These are phyloP conservation scores for Cercospora janseana DNA, from an alignment of 2,329 filamentous ascomycete genomes.

Conservation along the genomic window DNA sequence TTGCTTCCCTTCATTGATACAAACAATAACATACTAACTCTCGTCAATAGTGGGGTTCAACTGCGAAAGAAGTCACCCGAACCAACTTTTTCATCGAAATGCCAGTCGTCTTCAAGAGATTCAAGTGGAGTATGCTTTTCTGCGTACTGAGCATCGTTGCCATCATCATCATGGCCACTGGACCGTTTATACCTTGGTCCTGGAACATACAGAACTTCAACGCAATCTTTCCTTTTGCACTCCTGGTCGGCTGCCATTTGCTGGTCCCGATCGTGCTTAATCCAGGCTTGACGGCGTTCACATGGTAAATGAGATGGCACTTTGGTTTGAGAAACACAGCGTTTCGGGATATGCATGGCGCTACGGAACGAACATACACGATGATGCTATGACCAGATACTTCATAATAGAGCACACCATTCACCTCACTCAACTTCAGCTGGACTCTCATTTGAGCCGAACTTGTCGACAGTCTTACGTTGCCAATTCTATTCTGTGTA, in stretches of 20 bases:
- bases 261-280: conserved; percentile 71
- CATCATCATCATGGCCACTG: conserved; percentile 65
- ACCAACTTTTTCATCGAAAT: conserved; percentile 84
- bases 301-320: no score
- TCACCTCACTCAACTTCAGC: no score
- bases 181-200: conserved; percentile 61
- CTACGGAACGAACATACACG: no score
- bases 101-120: conserved; percentile 72
- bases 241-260: conserved; percentile 67
- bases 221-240: conserved; percentile 73
- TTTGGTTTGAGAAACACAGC: no score
- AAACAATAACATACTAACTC: background rate
- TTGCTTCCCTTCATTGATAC: conserved; percentile 35
- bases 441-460: no score
- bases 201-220: conserved; percentile 53
- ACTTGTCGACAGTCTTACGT: no score
- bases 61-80: conserved; percentile 76
- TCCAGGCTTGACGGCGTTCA: conserved; percentile 77
- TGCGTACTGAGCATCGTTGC: conserved; percentile 56
- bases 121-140: conserved; percentile 70
- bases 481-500: no score
- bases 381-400: no score
- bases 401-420: no score
- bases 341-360: no score
- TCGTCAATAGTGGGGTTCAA: conserved; percentile 55